Base-by-base conservation (phyloP, 2,329 filamentous ascomycete genomes). In the Drechslerella coelobrocha region DNA sequence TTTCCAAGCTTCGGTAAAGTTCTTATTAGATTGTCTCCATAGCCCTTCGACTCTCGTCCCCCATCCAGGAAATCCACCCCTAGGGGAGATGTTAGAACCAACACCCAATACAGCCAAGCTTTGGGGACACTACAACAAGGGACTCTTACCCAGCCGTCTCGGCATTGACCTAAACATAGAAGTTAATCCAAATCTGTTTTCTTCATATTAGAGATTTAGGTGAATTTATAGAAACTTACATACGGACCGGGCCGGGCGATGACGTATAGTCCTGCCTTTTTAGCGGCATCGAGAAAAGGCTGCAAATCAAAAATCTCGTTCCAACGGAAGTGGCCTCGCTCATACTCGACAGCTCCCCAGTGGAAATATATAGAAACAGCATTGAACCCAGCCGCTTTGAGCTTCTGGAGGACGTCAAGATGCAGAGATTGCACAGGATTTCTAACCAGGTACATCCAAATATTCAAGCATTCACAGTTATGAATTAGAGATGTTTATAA, bases 341-440 rank as follows among this genome's bases (percentile, higher is more conserved):
- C 5, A 79, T 77, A 41, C 79, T 82, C 73, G 82, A 81, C 65
- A 63, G 82, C 76, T 82, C 83, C 29, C 91, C 90, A 95, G 75
- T 92, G 84, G 9, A 88, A 83, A 75, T 93, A 93, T 77, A 92
- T 91, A 0, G 89, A 91, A 0, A 84, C 78, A 14, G 83, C 78
- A 75, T 84, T 84, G 75, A 84, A 83, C 0, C 83, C 83, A 73
- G 81, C 82, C 7, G 83, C 81, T 71, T 81, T 80, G 68, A 84
- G 79, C 66, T 84, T 84, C 56, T 85, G 82, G 62, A 85, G 83
- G 31, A 85, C 81, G 72, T 84, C 83, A 8, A 89, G 81, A 81
- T 87, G 87, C 3, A 89, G 80, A 54, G 81, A 81, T 2, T 85
- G 83, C 0, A 88, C 86, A 0, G 86, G 86, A 0, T 73, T 75